Base-by-base conservation (phyloP, 2,329 filamentous ascomycete genomes). In the Penicillium hesseltinei region DNA sequence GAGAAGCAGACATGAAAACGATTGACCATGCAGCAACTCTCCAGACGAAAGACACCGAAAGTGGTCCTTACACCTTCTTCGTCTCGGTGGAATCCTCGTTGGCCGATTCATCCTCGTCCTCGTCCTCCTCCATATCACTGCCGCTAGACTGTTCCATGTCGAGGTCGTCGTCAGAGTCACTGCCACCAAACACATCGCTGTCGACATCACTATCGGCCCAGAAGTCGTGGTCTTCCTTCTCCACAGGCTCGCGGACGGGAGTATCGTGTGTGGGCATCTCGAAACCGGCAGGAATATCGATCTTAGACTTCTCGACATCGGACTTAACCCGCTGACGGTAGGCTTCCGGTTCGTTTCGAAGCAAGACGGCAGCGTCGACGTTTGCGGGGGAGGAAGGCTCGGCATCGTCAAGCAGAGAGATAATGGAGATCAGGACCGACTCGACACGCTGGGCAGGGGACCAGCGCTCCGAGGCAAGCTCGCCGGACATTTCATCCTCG, bases 351-450 rank as follows among this genome's bases (percentile, higher is more conserved):
- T 88, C 77, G 66, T 92, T 91, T 59, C 93, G 87, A 69, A 95
- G 88, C 80, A 92, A 84, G 25, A 97, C 88, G 56, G 91, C 86
- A 2, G 94, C 93, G 66, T 97, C 93, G 54, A 97, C 92, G 72
- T 97, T 97, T 62, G 93, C 94, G 0, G 94, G 91, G 0, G 92
- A 96, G 66, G 87, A 91, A 68, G 95, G 91, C 75, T 99, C 93
- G 15, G 93, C 91, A 67, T 96, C 91, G 72, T 97, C 94, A 54
- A 99, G 86, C 2, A 99, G 85, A 6, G 94, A 88, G 8, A 97
- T 84, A 19, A 97, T 90, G 9, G 91, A 96, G 61, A 96, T 91
- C 19, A 99, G 84, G 36, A 99, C 92, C 2, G 92, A 95, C 78
- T 97, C 94, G 47, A 95, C 93, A 21, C 92, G 90, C 74, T 97